Conservation (phyloP, 441 rosid genomes). For the Gossypium armourianum region DNA sequence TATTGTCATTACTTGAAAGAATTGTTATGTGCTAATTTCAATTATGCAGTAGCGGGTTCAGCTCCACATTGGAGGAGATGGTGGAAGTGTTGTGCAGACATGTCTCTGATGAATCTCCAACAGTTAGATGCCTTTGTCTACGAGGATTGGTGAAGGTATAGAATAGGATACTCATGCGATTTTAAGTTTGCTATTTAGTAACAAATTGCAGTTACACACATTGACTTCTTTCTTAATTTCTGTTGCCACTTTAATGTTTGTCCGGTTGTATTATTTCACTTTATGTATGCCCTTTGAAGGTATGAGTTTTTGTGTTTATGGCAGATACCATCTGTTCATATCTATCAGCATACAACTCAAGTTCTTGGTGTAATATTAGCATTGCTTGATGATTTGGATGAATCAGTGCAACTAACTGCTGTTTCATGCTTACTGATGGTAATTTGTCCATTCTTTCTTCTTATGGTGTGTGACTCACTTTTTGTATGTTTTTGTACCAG, state of each 20-base stretch:
- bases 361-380: slow-evolving; percentile 81
- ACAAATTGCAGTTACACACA: neutral
- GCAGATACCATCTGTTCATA: slow-evolving; percentile 83
- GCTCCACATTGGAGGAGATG: slow-evolving; percentile 79
- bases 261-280: neutral
- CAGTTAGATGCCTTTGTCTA: slow-evolving; percentile 86
- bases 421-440: slow-evolving; percentile 85
- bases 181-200: neutral
- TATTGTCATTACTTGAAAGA: slow-evolving; percentile 1
- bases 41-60: slow-evolving; percentile 59
- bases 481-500: slow-evolving; percentile 1
- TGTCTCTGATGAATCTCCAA: slow-evolving; percentile 92
- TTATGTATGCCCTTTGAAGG: slow-evolving; percentile 1
- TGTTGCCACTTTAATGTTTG: neutral
- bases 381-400: slow-evolving; percentile 80
- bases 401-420: slow-evolving; percentile 86
- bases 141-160: slow-evolving; percentile 88
- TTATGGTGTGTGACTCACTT: neutral
- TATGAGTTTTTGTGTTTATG: slow-evolving; percentile 14
- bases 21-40: slow-evolving; percentile 17
- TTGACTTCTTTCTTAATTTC: neutral
- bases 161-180: slow-evolving; percentile 11
- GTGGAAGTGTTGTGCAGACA: slow-evolving; percentile 86
- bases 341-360: slow-evolving; percentile 66
- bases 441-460: slow-evolving; percentile 18